phyloP scores from a whole-genome alignment of 805 yeast species.

The Teunomyces atbi region DNA sequence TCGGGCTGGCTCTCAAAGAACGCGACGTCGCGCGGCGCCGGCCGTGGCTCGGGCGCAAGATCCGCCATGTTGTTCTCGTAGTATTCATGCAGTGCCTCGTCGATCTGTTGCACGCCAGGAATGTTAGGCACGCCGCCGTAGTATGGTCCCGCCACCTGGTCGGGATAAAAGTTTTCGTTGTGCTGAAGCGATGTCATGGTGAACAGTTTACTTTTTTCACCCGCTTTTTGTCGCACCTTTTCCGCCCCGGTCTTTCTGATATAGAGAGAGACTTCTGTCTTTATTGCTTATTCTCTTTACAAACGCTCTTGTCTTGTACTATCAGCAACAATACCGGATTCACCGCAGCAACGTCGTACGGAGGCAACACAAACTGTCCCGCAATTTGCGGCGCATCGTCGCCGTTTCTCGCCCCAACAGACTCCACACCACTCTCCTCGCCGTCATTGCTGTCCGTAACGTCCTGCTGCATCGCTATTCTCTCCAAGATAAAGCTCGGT shows the following conservation, averaged over 20 bases:
- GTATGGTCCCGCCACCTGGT: not conserved
- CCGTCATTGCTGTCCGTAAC: slow-evolving; percentile 2
- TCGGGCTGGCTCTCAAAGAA: slow-evolving; percentile 9
- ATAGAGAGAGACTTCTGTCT: not conserved
- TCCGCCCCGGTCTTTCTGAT: not conserved
- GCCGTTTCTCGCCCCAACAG: not conserved
- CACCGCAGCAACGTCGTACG: not conserved
- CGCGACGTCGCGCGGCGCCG: slow-evolving; percentile 10
- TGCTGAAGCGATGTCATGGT: not conserved
- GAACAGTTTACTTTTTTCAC: slow-evolving; percentile 1
- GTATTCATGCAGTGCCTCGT: slow-evolving; percentile 1
- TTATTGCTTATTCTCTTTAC: not conserved
- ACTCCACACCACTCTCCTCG: not conserved
- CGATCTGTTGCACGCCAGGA: slow-evolving; percentile 2
- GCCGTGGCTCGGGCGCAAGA: slow-evolving; percentile 12
- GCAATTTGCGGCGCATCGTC: not conserved
- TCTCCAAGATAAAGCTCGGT: slow-evolving; percentile 19
- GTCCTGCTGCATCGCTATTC: slow-evolving; percentile 41
- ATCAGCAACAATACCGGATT: not conserved
- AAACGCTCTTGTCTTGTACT: not conserved
- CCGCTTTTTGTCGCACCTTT: slow-evolving; percentile 7
- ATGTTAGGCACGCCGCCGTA: not conserved
- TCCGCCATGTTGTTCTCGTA: slow-evolving; percentile 6
- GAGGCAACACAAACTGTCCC: not conserved
- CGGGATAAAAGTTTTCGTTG: not conserved